Base-by-base conservation (phyloP, 148 eudicot species). In the Arbutus unedo region DNA sequence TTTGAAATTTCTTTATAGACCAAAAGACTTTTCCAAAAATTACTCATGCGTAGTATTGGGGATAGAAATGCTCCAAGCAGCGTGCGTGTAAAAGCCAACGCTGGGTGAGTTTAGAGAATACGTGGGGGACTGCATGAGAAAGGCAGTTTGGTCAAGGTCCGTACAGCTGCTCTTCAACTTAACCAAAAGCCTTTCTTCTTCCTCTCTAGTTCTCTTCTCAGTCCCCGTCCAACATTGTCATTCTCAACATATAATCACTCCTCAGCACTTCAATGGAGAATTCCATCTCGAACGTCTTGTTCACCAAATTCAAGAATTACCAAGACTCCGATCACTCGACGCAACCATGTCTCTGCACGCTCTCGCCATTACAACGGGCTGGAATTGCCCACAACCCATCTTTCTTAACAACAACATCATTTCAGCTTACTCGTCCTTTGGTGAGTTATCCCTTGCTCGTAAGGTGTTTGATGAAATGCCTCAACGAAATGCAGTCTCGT, bases 391-490 rank as follows among this genome's bases (percentile, higher is more conserved):
- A 47, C 93, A 94, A 59, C 86, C 90, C 76, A 83, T 89, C 71
- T 93, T 85, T 76, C 89, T 91, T 73, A 50, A 71, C 83, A 91
- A 93, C 82, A 91, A 91, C 74, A 60, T 91, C 75, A 83, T 94
- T 44, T 70, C 89, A 0, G 67, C 83, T 48, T 94, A 93, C 25
- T 76, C 62, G n/a, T 45, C 59, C 2, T 77, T 82, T 6, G 91
- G 86, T 0, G 82, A 88, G 18, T 19, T 88, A 21, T 43, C 4
- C 5, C n/a, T 3, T 53, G 96, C 98, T 25, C 92, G 89, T 2
- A 82, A 89, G 73, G 72, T 91, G 90, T 94, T 93, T 82, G 98
- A 91, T 57, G 84, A 82, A 87, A 93, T 93, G 96, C 88, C 93
- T 18, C 78, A 85, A 3, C 85, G 89, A 51, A 94, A 93, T 54